Evolutionary conservation across 2,329 filamentous ascomycete species (phyloP).

Genomic region (Aspergillus tamarii): DNA sequence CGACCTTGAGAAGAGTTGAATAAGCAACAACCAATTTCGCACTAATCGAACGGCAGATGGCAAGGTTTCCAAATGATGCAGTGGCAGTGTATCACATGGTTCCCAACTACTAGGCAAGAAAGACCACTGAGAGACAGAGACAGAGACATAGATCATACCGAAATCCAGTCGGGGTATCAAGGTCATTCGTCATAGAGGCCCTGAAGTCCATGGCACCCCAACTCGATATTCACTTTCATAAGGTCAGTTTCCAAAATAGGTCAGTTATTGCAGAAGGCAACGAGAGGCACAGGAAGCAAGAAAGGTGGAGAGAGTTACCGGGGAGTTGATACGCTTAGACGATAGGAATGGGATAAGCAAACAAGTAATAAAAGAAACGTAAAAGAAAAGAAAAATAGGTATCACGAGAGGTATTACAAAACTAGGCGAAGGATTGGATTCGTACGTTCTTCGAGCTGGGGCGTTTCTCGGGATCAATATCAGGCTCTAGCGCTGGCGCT

Average conservation of each 20-base stretch:
- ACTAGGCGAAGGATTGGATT: neutral
- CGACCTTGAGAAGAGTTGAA: neutral
- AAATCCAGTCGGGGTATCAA: neutral
- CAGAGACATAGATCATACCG: neutral
- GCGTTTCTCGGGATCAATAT: too few relatives aligned
- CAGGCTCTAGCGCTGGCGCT: neutral
- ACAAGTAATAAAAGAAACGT: neutral
- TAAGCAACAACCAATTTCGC: neutral
- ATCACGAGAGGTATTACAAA: neutral
- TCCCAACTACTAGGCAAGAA: neutral
- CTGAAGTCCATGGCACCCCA: neutral
- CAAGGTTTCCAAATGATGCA: neutral
- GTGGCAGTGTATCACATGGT: neutral
- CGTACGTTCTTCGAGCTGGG: neutral
- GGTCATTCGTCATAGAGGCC: neutral
- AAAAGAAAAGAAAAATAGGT: neutral
- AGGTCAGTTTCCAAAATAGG: neutral
- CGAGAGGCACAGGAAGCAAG: neutral
- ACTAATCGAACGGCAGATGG: neutral
- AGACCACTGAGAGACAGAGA: neutral
- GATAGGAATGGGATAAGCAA: neutral
- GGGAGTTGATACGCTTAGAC: neutral
- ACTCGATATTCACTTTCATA: neutral
- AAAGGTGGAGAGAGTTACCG: neutral
- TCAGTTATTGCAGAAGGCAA: neutral